phyloP scores from a whole-genome alignment of 331 rosid species.

The Ulmus americana region DNA sequence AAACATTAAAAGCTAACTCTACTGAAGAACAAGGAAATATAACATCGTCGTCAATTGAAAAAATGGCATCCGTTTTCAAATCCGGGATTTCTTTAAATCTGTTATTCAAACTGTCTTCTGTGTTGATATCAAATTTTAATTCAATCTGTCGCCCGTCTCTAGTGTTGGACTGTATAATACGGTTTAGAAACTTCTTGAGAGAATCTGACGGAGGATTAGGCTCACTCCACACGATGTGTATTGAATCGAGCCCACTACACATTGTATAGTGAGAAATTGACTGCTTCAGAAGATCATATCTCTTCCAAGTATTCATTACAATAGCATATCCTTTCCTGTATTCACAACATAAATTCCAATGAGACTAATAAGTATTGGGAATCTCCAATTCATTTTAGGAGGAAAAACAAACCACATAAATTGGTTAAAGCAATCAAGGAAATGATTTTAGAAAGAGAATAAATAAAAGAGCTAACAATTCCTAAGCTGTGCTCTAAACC shows the following conservation, averaged over 20 bases:
- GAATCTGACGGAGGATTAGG: constrained; percentile 64
- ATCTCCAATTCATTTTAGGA: background rate
- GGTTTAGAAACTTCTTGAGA: constrained; percentile 40
- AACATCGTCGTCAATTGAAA: constrained; percentile 91
- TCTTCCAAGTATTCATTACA: constrained; percentile 95
- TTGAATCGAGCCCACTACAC: constrained; percentile 67
- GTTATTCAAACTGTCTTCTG: constrained; percentile 89
- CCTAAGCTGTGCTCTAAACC: background rate
- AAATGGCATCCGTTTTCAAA: constrained; percentile 73
- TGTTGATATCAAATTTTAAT: constrained; percentile 63
- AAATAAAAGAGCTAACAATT: background rate
- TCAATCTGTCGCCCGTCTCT: constrained; percentile 39
- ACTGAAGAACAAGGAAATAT: constrained; percentile 83
- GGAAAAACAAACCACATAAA: background rate
- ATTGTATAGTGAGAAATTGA: constrained; percentile 75
- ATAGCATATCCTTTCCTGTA: constrained; percentile 80
- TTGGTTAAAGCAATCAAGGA: background rate
- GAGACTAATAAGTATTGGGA: background rate
- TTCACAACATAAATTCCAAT: constrained; percentile 12
- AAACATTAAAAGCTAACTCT: constrained; percentile 81
- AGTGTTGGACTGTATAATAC: constrained; percentile 38
- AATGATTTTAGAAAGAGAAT: background rate
- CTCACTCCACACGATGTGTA: constrained; percentile 94
- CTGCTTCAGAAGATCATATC: constrained; percentile 88
- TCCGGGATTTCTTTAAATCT: constrained; percentile 71